Percentiles rank a stretch among this genome's conserved stretches.
Conservation (phyloP, 176 grass and related monocot genomes). For the Rhynchospora tenuis region DNA sequence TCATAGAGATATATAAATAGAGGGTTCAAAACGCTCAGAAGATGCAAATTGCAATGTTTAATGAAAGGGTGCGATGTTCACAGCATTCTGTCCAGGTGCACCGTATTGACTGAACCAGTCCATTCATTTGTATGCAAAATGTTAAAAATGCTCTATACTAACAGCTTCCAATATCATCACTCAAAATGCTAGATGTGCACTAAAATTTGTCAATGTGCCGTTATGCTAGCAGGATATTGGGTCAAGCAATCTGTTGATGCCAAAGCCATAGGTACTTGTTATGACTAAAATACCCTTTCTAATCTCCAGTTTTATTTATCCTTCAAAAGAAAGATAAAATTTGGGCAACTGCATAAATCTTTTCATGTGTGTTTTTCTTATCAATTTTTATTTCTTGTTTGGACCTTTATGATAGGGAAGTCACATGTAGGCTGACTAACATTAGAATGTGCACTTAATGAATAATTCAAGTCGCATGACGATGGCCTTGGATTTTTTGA, state of each 20-base stretch:
- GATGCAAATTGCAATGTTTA: too few species aligned
- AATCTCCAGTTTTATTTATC: background rate
- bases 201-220: constrained; percentile 88
- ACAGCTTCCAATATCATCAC: constrained; percentile 95
- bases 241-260: constrained; percentile 44
- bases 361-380: constrained; percentile 7
- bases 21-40: too few species aligned
- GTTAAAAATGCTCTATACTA: too few species aligned
- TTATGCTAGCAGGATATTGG: constrained; percentile 71
- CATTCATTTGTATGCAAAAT: too few species aligned
- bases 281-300: constrained; percentile 29
- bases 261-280: constrained; percentile 15
- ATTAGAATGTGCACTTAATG: constrained; percentile 83
- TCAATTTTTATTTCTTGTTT: background rate
- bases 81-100: too few species aligned
- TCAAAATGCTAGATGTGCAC: constrained; percentile 85
- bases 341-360: background rate
- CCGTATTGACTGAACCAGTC: too few species aligned
- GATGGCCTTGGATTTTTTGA: constrained; percentile 91
- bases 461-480: constrained; percentile 83
- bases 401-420: constrained; percentile 41
- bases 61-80: too few species aligned
- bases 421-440: constrained; percentile 61
- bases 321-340: background rate
- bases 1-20: too few species aligned